phyloP scores from a whole-genome alignment of 768 basidiomycete genomes.

The Suillus subluteus region DNA sequence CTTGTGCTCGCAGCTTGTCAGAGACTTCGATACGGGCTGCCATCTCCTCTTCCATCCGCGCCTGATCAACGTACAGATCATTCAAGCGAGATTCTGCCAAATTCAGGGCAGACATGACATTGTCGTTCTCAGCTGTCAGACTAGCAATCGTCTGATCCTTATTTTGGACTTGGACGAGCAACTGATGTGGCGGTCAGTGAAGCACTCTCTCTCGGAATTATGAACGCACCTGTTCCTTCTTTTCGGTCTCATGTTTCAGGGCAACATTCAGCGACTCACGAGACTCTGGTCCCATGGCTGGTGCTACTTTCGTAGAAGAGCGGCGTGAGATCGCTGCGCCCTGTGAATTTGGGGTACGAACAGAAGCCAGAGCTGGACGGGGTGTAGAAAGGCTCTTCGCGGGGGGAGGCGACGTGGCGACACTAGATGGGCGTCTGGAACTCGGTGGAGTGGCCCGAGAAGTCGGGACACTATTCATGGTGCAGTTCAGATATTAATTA shows the following conservation, averaged over 20 bases:
- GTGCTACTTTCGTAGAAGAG: conserved; percentile 50
- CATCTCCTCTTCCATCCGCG: conserved; percentile 80
- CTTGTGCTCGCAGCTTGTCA: conserved; percentile 79
- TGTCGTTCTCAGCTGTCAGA: conserved; percentile 67
- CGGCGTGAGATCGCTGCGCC: conserved; percentile 53
- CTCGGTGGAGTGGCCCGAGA: conserved; percentile 49
- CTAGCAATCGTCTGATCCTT: conserved; percentile 71
- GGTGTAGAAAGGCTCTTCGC: conserved; percentile 57
- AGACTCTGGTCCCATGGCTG: conserved; percentile 47
- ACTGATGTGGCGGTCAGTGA: conserved; percentile 44
- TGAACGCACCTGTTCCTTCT: conserved; percentile 72
- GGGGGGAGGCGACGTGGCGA: conserved; percentile 45
- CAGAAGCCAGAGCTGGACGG: conserved; percentile 60
- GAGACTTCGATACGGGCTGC: conserved; percentile 80
- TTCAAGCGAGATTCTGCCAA: conserved; percentile 72
- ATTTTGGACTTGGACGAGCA: conserved; percentile 76
- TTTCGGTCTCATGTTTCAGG: conserved; percentile 77
- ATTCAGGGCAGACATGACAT: conserved; percentile 64
- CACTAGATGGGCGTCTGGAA: conserved; percentile 48
- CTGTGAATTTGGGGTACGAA: conserved; percentile 53
- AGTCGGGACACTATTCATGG: conserved; percentile 47
- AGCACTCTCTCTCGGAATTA: conserved; percentile 14
- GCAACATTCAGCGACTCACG: conserved; percentile 61
- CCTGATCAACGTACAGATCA: conserved; percentile 82
- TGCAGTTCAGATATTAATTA: background rate